A percentile compares a stretch with the other conserved stretches of the same genome.
Evolutionary conservation across 345 rosid species (phyloP).

Genomic region (Eucalyptus caleyi): DNA sequence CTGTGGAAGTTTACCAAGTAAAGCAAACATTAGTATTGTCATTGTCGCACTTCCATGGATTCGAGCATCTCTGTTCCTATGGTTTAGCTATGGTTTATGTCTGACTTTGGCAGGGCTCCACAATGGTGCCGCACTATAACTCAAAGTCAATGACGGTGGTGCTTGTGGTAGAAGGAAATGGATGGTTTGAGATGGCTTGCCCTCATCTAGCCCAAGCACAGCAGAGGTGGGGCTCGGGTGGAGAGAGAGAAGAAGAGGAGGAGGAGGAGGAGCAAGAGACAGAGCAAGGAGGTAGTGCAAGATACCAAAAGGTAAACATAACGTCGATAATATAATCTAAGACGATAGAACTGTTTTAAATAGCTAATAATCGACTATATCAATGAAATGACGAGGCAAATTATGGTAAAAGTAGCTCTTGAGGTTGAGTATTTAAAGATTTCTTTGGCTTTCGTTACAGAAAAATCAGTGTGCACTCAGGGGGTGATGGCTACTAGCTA

Average conservation of each 20-base stretch:
- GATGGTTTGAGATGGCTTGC: constrained; percentile 38
- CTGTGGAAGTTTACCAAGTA: constrained; percentile 22
- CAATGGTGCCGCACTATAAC: constrained; percentile 39
- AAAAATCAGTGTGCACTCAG: not conserved
- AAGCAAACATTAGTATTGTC: not conserved
- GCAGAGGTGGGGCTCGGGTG: not conserved
- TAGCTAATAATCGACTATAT: not conserved
- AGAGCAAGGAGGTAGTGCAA: not conserved
- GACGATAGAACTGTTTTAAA: not conserved
- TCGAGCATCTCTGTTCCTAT: not conserved
- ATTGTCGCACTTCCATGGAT: not conserved
- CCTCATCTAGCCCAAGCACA: constrained; percentile 13
- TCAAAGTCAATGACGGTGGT: constrained; percentile 11
- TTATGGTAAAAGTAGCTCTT: not conserved
- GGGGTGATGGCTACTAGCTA: too few species aligned
- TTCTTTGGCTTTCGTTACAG: not conserved
- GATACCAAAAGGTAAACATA: constrained; percentile 4
- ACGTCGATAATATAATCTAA: not conserved
- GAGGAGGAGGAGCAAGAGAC: constrained; percentile 1
- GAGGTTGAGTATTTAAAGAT: not conserved
- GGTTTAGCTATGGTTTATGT: not conserved
- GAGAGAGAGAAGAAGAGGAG: not conserved
- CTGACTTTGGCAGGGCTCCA: constrained; percentile 4
- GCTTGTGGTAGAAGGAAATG: constrained; percentile 26
- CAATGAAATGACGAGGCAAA: not conserved